phyloP scores from a whole-genome alignment of 2,329 filamentous ascomycete species.

The Bipolaris sorokiniana region DNA sequence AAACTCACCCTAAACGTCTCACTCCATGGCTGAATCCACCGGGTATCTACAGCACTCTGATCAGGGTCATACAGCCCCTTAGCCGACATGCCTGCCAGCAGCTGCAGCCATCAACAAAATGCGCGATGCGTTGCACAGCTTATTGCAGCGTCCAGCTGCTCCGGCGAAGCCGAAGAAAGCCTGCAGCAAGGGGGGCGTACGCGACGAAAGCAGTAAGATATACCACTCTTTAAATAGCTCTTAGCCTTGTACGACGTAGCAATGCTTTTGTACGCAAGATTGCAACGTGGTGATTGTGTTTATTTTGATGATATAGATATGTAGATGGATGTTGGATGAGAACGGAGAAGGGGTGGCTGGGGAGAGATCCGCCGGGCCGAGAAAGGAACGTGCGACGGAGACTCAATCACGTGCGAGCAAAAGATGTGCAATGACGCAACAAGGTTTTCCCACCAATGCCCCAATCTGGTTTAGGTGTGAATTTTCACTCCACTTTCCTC shows the following conservation, averaged over 20 bases:
- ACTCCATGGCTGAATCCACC: slow-evolving; percentile 40
- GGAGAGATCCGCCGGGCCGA: slow-evolving; percentile 1
- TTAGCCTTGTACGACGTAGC: not conserved
- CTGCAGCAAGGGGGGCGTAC: not conserved
- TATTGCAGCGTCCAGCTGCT: slow-evolving; percentile 2
- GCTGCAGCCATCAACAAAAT: slow-evolving; percentile 15
- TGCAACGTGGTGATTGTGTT: not conserved
- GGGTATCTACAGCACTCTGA: slow-evolving; percentile 32
- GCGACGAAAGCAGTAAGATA: not conserved
- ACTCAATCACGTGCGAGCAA: slow-evolving; percentile 21
- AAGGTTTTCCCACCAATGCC: slow-evolving; percentile 19
- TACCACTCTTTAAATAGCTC: slow-evolving; percentile 8
- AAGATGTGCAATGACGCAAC: slow-evolving; percentile 1
- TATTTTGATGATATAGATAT: not conserved
- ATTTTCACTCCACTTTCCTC: too few relatives aligned
- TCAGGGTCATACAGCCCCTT: slow-evolving; percentile 40
- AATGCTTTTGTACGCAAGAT: too few relatives aligned
- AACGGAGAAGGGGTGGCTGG: slow-evolving; percentile 4
- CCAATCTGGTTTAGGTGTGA: too few relatives aligned
- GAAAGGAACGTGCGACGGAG: not conserved
- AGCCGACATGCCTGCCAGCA: slow-evolving; percentile 33
- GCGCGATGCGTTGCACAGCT: slow-evolving; percentile 14
- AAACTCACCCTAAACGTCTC: slow-evolving; percentile 42
- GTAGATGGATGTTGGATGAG: slow-evolving; percentile 8
- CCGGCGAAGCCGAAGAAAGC: not conserved